A percentile compares a stretch with the other conserved stretches of the same genome.
These are phyloP conservation scores for Coemansia reversa DNA, from an alignment of 192 early-diverging fungal genomes.

Conservation along the genomic window DNA sequence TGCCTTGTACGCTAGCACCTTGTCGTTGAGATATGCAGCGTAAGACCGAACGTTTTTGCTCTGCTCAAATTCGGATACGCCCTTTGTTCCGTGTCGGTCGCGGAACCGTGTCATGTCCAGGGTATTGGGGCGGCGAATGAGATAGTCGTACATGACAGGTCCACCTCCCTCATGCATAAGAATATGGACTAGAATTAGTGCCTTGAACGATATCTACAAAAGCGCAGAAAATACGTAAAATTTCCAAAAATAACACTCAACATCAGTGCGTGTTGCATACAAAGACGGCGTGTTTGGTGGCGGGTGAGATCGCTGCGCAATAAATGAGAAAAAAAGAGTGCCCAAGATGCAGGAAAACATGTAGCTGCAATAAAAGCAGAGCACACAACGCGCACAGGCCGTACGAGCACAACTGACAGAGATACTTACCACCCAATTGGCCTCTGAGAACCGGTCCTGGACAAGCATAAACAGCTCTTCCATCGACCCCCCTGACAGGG, in stretches of 20 bases:
- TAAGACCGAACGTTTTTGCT: constrained; percentile 57
- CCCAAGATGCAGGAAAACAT: background rate
- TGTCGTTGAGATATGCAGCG: constrained; percentile 53
- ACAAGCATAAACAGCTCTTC: constrained; percentile 54
- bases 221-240: background rate
- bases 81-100: constrained; percentile 53
- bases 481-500: constrained; percentile 48
- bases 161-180: constrained; percentile 53
- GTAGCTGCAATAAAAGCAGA: constrained; percentile 3
- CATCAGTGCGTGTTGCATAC: background rate
- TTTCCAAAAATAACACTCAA: background rate
- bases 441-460: constrained; percentile 54
- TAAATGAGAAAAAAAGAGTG: background rate
- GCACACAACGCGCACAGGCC: background rate
- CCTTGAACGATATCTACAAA: constrained; percentile 53
- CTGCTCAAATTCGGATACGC: constrained; percentile 55
- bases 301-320: background rate
- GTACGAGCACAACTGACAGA: background rate
- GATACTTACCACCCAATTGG: constrained; percentile 54
- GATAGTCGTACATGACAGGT: constrained; percentile 42
- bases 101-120: constrained; percentile 55
- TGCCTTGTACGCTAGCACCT: constrained; percentile 51
- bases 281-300: background rate
- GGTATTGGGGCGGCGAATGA: constrained; percentile 37
- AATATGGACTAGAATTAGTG: constrained; percentile 55